Base-by-base conservation (phyloP, 2,329 filamentous ascomycete genomes). In the Phaeosphaeriaceae sp. region DNA sequence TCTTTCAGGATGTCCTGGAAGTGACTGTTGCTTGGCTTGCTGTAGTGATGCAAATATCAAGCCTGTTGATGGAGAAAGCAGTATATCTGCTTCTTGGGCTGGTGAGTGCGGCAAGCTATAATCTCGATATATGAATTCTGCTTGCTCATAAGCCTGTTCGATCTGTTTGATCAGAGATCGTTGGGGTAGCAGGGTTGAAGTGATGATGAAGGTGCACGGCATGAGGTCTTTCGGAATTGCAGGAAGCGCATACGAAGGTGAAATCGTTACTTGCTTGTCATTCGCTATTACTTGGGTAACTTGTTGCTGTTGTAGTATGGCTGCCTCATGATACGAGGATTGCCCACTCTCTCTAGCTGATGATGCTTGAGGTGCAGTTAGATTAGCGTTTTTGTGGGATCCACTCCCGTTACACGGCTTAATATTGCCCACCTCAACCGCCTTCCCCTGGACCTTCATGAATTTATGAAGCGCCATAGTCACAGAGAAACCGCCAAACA, bases 41-140 rank as follows among this genome's bases (percentile, higher is more conserved):
- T 92, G 83, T 4, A 92, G 75, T 0, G 83, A 89, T 1, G 89
- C 89, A 16, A 89, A 65, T 1, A 96, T 70, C 2, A 96, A 74
- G 0, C 89, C 91, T 0, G 82, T 84, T 0, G 77, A 79, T 0
- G 89, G 85, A 0, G 89, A 89, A 4, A 92, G 61, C 1, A 88
- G 82, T 3, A 96, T 72, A 61, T 96, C 92, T 2, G 89, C 87
- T 67, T 91, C 88, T 5, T 77, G 73, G 1, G 38, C 23, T 16
- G 56, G 36, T 6, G 56, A 65, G 42, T 64, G 58, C 3, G 60
- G 58, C 8, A 63, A 43, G 4, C 70, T 70, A 49, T 84, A 86
- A 56, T 88, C 84, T 40, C 86, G 79, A 54, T 89, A 86, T 7
- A 88, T 74, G 23, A 88, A 72, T 1, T 79, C 74, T 6, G 83